phyloP scores from a whole-genome alignment of 2,329 filamentous ascomycete genomes.

The Furcasterigmium sp. region DNA sequence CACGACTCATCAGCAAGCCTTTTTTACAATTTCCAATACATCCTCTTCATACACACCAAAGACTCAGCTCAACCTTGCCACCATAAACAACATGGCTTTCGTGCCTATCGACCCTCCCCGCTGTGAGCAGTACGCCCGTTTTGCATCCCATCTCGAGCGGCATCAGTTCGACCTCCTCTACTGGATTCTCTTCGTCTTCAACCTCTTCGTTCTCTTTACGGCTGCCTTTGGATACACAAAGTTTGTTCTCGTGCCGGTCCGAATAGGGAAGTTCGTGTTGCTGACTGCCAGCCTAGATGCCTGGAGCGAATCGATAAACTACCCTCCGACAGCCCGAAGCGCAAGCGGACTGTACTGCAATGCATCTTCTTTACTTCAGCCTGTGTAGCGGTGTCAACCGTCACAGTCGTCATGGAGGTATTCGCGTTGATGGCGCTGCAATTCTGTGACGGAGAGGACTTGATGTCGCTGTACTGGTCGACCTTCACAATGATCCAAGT shows the following conservation, averaged over 20 bases:
- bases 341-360: slow-evolving; percentile 27
- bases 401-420: slow-evolving; percentile 47
- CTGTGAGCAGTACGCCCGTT: slow-evolving; percentile 35
- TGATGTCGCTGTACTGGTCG: slow-evolving; percentile 56
- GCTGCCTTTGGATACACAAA: slow-evolving; percentile 35
- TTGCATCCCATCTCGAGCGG: slow-evolving; percentile 34
- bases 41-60: too few species aligned
- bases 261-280: not conserved
- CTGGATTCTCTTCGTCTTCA: slow-evolving; percentile 39
- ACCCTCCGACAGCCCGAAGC: slow-evolving; percentile 23
- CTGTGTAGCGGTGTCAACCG: slow-evolving; percentile 39
- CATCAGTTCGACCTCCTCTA: slow-evolving; percentile 40
- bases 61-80: too few species aligned
- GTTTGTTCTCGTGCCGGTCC: slow-evolving; percentile 16
- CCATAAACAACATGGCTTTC: slow-evolving; percentile 5
- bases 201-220: slow-evolving; percentile 37
- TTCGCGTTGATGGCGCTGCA: slow-evolving; percentile 48
- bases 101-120: slow-evolving; percentile 19
- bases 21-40: not conserved
- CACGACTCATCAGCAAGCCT: not conserved
- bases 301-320: slow-evolving; percentile 30
- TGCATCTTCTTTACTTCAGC: slow-evolving; percentile 37
- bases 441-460: slow-evolving; percentile 55
- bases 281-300: slow-evolving; percentile 14
- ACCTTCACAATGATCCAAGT: slow-evolving; percentile 57